Evolutionary conservation across 257 asterid genomes (phyloP).

Genomic region (Ajuga chamaepitys): DNA sequence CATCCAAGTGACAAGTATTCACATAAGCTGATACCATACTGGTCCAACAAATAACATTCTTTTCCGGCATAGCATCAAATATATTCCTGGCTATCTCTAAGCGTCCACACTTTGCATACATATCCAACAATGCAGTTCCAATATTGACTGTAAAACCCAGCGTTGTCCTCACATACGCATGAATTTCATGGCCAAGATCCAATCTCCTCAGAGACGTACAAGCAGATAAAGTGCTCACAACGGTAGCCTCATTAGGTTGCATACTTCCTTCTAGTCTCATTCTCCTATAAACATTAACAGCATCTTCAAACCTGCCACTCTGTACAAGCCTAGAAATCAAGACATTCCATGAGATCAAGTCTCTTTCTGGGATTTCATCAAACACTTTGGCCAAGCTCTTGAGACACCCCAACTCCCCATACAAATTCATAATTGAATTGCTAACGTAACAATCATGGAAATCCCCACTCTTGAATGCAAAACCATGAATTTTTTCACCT

Average conservation of each 20-base stretch:
- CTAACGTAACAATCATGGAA: conserved; percentile 53
- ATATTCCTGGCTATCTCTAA: conserved; percentile 51
- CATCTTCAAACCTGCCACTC: conserved; percentile 48
- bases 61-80: conserved; percentile 47
- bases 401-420: conserved; percentile 43
- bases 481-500: conserved; percentile 78
- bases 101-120: conserved; percentile 89
- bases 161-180: conserved; percentile 39
- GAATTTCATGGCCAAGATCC: conserved; percentile 68
- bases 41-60: conserved; percentile 76
- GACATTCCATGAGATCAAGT: conserved; percentile 68
- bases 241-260: conserved; percentile 67
- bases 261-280: conserved; percentile 37
- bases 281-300: conserved; percentile 45
- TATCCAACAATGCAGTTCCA: conserved; percentile 68
- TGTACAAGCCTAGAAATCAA: conserved; percentile 57
- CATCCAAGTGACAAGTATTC: conserved; percentile 49
- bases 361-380: conserved; percentile 62
- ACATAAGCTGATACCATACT: conserved; percentile 73
- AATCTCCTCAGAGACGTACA: conserved; percentile 53
- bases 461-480: conserved; percentile 60
- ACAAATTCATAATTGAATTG: conserved; percentile 68
- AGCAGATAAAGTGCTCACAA: conserved; percentile 78
- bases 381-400: conserved; percentile 45
- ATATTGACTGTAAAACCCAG: conserved; percentile 50